Percentiles rank a stretch among this genome's conserved stretches.
phyloP scores from a whole-genome alignment of 139 green algal species.

The Chlamydomonas incerta region DNA sequence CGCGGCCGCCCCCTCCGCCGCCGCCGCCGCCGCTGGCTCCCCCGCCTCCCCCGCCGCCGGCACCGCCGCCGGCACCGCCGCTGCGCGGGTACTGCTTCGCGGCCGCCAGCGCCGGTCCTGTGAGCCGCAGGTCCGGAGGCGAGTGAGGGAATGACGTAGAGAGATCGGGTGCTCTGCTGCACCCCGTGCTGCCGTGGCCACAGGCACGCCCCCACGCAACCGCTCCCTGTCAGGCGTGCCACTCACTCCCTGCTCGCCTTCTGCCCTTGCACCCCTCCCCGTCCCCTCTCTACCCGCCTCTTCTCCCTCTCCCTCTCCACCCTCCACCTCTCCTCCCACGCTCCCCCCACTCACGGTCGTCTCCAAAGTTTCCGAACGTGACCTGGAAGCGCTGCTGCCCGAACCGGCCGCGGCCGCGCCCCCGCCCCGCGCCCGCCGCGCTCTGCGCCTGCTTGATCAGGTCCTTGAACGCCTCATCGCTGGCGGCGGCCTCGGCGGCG shows the following conservation, averaged over 20 bases:
- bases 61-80: not conserved
- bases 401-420: constrained; percentile 8
- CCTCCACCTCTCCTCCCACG: not conserved
- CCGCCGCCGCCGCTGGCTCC: constrained; percentile 19
- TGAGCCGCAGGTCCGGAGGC: too few species aligned
- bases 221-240: too few species aligned
- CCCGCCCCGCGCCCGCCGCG: not conserved
- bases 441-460: constrained; percentile 51
- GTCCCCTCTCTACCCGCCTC: not conserved
- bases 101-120: constrained; percentile 21
- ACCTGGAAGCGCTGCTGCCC: constrained; percentile 45
- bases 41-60: constrained; percentile 7
- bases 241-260: too few species aligned
- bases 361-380: constrained; percentile 42
- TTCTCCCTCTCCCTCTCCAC: constrained; percentile 1
- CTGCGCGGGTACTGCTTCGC: constrained; percentile 28
- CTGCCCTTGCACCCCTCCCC: too few species aligned
- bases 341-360: constrained; percentile 29
- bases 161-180: too few species aligned
- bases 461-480: constrained; percentile 64
- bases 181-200: too few species aligned
- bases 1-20: constrained; percentile 1
- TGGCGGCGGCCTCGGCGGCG: constrained; percentile 25
- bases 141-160: too few species aligned
- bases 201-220: too few species aligned